These are phyloP conservation scores for Serendipita sp. DNA, from an alignment of 768 basidiomycete genomes.

Conservation along the genomic window DNA sequence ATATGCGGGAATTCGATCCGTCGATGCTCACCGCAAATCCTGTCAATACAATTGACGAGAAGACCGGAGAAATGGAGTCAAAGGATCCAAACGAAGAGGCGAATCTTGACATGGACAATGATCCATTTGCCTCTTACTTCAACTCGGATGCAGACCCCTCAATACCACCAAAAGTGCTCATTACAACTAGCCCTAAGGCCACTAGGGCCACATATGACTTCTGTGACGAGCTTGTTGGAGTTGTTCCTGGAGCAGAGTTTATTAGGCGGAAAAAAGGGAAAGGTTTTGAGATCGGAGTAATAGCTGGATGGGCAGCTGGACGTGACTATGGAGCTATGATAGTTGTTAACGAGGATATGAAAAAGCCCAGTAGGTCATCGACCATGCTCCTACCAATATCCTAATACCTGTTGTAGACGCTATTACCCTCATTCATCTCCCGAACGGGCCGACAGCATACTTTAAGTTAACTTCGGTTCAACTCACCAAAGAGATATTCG, in stretches of 20 bases:
- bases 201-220: conserved; percentile 84
- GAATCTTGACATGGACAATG: conserved; percentile 50
- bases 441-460: conserved; percentile 84
- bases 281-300: conserved; percentile 77
- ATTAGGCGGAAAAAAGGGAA: conserved; percentile 73
- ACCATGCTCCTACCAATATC: neutral
- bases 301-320: conserved; percentile 84
- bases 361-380: conserved; percentile 63
- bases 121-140: conserved; percentile 68
- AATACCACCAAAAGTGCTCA: conserved; percentile 69
- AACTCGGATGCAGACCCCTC: conserved; percentile 38
- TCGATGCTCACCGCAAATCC: conserved; percentile 44
- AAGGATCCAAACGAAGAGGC: conserved; percentile 34
- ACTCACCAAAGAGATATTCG: conserved; percentile 72
- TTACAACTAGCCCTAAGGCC: conserved; percentile 80
- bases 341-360: conserved; percentile 92
- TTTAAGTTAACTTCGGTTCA: conserved; percentile 86
- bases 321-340: conserved; percentile 76
- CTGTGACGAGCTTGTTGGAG: conserved; percentile 73
- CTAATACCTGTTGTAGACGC: conserved; percentile 42
- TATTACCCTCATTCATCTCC: conserved; percentile 79
- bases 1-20: conserved; percentile 72
- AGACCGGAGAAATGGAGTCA: conserved; percentile 13
- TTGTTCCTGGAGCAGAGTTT: conserved; percentile 88
- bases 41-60: conserved; percentile 9